Evolutionary conservation across 1,139 yeast species (phyloP).

Genomic region (Suhomyces ambrosiae): DNA sequence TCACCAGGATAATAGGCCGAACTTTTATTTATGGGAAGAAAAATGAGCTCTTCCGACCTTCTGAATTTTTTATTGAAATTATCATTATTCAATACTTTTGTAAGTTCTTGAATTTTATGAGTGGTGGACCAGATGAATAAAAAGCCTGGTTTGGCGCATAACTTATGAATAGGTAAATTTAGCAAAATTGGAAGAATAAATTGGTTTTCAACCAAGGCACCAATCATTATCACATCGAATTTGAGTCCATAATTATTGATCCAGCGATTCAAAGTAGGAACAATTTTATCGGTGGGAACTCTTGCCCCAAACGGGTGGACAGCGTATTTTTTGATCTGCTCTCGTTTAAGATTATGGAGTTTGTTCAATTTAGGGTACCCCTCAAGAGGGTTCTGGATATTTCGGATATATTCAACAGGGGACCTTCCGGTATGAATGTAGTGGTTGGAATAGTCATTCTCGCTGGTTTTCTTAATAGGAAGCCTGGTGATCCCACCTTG

Average conservation of each 20-base stretch:
- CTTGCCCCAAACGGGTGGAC: constrained; percentile 68
- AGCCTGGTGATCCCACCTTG: not conserved
- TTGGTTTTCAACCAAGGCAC: constrained; percentile 77
- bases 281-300: constrained; percentile 53
- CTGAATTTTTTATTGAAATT: constrained; percentile 68
- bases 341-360: constrained; percentile 61
- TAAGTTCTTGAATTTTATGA: constrained; percentile 64
- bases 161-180: constrained; percentile 66
- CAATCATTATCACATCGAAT: constrained; percentile 91
- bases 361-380: constrained; percentile 85
- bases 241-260: constrained; percentile 53
- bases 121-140: constrained; percentile 86
- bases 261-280: constrained; percentile 63
- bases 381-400: constrained; percentile 62
- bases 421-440: constrained; percentile 59
- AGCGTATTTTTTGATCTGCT: constrained; percentile 51
- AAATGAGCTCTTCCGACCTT: constrained; percentile 83
- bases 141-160: constrained; percentile 85
- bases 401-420: constrained; percentile 68
- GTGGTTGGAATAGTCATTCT: constrained; percentile 71
- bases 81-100: constrained; percentile 56
- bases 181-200: constrained; percentile 60
- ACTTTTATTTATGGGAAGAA: constrained; percentile 59
- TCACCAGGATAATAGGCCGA: constrained; percentile 61
- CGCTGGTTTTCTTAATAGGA: not conserved